phyloP scores from a whole-genome alignment of 306 rosid genomes.

The Citrullus amarus region DNA sequence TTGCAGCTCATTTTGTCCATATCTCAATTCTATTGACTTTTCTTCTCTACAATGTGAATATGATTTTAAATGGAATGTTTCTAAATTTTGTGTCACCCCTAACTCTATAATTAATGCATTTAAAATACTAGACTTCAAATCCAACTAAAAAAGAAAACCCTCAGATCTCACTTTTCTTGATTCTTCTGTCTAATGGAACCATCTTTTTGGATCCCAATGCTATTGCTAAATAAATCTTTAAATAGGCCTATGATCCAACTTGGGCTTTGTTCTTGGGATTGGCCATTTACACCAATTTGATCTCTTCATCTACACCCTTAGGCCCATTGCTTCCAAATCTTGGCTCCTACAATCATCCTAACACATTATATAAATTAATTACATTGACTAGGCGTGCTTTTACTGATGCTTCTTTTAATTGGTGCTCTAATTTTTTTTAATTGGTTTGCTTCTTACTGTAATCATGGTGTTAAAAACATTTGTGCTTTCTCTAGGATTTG shows the following conservation, averaged over 20 bases:
- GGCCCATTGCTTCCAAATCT: background rate
- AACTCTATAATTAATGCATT: background rate
- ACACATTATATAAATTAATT: too few relatives aligned
- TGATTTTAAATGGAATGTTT: background rate
- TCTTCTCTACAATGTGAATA: background rate
- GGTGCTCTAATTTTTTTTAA: too few relatives aligned
- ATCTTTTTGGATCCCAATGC: background rate
- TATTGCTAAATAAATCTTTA: background rate
- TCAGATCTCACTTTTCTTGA: background rate
- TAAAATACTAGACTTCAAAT: background rate
- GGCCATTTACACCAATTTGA: background rate
- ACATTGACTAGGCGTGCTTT: too few relatives aligned
- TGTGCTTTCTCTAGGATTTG: too few relatives aligned
- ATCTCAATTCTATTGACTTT: background rate
- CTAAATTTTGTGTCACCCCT: background rate
- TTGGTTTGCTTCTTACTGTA: too few relatives aligned
- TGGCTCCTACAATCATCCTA: too few relatives aligned
- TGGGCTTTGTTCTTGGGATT: background rate
- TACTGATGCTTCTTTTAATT: too few relatives aligned
- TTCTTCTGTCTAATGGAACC: background rate
- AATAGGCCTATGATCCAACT: background rate
- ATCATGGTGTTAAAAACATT: too few relatives aligned
- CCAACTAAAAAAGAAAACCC: too few relatives aligned
- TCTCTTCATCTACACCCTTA: background rate
- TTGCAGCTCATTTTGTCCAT: background rate